Base-by-base conservation (phyloP, 331 rosid genomes). In the Acacia concinna region DNA sequence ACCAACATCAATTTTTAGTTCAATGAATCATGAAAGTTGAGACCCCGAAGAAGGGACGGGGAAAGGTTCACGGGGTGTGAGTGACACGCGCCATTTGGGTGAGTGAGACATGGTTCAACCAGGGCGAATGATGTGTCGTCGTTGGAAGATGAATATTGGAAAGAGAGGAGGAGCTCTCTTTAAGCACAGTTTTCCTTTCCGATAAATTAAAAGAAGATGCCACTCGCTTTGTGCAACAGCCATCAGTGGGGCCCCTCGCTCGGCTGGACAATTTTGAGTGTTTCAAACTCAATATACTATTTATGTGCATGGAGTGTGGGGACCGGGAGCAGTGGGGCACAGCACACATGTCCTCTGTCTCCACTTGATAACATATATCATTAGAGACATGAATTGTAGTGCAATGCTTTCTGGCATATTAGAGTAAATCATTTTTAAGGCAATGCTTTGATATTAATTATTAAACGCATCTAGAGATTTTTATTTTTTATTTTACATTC, bases 111-210 rank as follows among this genome's bases (percentile, higher is more conserved):
- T 51, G 54, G 73, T 20, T n/a, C 35, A 63, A 57, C 73, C 74
- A 7, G 28, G 20, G 52, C 54, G 35, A 73, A 54, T 73, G 77
- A 54, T 37, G 27, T 35, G 68, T 14, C 30, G 81, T 28, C 74
- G 18, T 56, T 64, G 34, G 38, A 37, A 51, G 56, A 52, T 63
- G 66, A 52, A 52, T 52, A 52, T 52, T 10, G 30, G 32, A 56
- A 76, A 66, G 54, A 52, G 8, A n/a, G 10, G 23, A 67, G 28
- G 80, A 47, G 35, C 46, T 27, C 63, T 28, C 77, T 64, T 18
- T 27, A 78, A 73, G 67, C 82, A 73, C 74, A 56, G 77, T 69
- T 40, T 83, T 60, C 32, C 59, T 13, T 30, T 30, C 30, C 65
- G 17, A 54, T 60, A 32, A 66, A 21, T 59, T 44, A n/a, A 40